Evolutionary conservation across 2,329 filamentous ascomycete genomes (phyloP).

Genomic region (Trichothecium roseum): DNA sequence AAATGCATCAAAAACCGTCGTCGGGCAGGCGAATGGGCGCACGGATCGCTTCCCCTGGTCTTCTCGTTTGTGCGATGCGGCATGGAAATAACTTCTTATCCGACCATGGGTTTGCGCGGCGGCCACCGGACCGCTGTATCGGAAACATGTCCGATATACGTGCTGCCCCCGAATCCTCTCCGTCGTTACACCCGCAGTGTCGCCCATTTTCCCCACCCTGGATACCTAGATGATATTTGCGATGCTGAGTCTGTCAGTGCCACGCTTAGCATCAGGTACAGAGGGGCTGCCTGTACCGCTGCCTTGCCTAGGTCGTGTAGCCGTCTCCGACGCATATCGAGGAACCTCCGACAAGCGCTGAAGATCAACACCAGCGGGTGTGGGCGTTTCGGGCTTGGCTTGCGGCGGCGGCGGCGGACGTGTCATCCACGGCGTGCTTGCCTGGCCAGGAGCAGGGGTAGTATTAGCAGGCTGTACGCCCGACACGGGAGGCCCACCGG

Average conservation of each 20-base stretch:
- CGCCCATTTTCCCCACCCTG: not conserved
- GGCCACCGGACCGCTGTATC: no score
- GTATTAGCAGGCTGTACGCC: slow-evolving; percentile 3
- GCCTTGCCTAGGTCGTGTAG: slow-evolving; percentile 11
- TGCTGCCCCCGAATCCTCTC: no score
- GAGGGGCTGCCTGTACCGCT: slow-evolving; percentile 18
- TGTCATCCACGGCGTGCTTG: slow-evolving; percentile 21
- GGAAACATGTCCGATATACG: no score
- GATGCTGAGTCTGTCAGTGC: slow-evolving; percentile 27
- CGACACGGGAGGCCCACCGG: slow-evolving; percentile 1
- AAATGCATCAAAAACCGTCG: no score
- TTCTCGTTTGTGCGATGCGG: no score
- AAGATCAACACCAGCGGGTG: slow-evolving; percentile 14
- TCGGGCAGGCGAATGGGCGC: no score
- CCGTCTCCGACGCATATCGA: slow-evolving; percentile 16
- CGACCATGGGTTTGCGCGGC: no score
- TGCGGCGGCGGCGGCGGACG: slow-evolving; percentile 20
- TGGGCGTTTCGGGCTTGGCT: slow-evolving; percentile 21
- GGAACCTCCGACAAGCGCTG: slow-evolving; percentile 18
- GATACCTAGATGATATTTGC: slow-evolving; percentile 30
- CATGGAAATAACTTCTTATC: no score
- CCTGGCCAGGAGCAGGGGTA: slow-evolving; percentile 8
- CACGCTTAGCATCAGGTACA: slow-evolving; percentile 12
- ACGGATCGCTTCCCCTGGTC: no score
- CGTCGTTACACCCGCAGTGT: not conserved